Conservation (phyloP, 2,329 filamentous ascomycete species). For the Phaeosphaeria sp. region DNA sequence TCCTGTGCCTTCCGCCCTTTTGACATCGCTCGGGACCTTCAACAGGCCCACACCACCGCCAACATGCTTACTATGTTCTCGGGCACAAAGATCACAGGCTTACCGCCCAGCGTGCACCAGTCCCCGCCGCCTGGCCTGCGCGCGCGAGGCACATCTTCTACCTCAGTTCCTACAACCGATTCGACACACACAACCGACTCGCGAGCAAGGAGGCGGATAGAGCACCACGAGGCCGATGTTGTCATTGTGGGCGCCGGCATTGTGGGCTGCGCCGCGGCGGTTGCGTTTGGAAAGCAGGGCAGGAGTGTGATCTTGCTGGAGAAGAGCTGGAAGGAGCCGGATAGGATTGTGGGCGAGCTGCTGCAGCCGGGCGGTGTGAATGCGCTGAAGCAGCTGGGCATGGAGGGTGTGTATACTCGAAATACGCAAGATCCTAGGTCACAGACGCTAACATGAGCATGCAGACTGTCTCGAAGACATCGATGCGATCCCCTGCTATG, state of each 20-base stretch:
- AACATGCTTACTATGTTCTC: slow-evolving; percentile 36
- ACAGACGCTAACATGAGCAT: slow-evolving; percentile 9
- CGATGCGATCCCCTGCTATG: slow-evolving; percentile 80
- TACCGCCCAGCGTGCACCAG: slow-evolving; percentile 28
- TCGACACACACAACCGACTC: slow-evolving; percentile 25
- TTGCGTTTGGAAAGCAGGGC: slow-evolving; percentile 84
- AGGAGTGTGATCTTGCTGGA: slow-evolving; percentile 91
- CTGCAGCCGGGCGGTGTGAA: slow-evolving; percentile 89
- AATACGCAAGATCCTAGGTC: background rate
- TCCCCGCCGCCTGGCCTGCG: slow-evolving; percentile 16
- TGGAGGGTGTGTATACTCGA: slow-evolving; percentile 54
- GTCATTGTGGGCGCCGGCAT: slow-evolving; percentile 92
- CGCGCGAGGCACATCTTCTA: slow-evolving; percentile 20
- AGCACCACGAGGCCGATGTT: slow-evolving; percentile 74
- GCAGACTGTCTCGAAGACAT: slow-evolving; percentile 83
- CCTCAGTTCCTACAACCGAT: slow-evolving; percentile 16
- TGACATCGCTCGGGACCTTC: slow-evolving; percentile 2
- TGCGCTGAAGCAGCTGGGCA: slow-evolving; percentile 79
- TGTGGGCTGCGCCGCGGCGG: slow-evolving; percentile 85
- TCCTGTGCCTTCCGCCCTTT: background rate
- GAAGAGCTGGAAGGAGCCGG: slow-evolving; percentile 85
- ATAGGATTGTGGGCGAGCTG: slow-evolving; percentile 94
- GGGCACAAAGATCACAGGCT: slow-evolving; percentile 28
- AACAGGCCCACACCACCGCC: slow-evolving; percentile 5
- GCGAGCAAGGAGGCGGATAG: slow-evolving; percentile 55